Base-by-base conservation (phyloP, 2,329 filamentous ascomycete species). In the Orbilia brochopaga region DNA sequence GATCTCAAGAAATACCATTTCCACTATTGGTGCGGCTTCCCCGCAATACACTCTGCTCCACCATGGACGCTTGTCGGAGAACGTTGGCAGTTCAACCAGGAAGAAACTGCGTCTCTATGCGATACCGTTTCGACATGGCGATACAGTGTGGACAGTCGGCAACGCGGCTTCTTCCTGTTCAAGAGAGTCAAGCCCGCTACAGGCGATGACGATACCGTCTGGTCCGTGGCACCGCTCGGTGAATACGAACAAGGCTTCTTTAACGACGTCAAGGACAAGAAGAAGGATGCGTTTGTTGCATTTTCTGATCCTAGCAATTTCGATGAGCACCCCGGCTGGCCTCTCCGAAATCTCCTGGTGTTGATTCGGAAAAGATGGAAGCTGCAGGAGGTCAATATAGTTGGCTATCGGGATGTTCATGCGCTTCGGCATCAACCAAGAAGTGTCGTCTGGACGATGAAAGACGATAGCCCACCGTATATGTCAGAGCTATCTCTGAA, bases 1-100 rank as follows among this genome's bases (percentile, higher is more conserved):
- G 93, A 99, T 78, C 85, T 99, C 35, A 99, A 99, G 80, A 97
- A 95, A 78, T 97, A 97, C 81, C 91, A 88, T 74, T 97, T 97
- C 79, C 91, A 89, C n/a, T 97, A 97, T 81, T 96, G 95, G 87
- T 97, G 97, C 80, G 93, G 90, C 3, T 99, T 96, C 77, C 94
- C 94, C 0, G 92, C 93, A 15, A 84, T 99, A 50, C 92, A 96
- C 78, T 96, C 93, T 2, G 88, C 93, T 61, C 91, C 91, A 1
- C 83, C 85, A 27, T 99, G 94, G 94, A 88, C 86, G 76, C 82
- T 88, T 57, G 79, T 83, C 1, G 84, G 82, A 1, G 82, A 76
- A 21, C 81, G 85, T 53, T 80, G 82, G 59, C 83, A 79, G 53
- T 80, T 97, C 53, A 85, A 83, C 1, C 78, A 84, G 1, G 82